phyloP scores from a whole-genome alignment of 305 asterid genomes.

The Solanum hybrid region DNA sequence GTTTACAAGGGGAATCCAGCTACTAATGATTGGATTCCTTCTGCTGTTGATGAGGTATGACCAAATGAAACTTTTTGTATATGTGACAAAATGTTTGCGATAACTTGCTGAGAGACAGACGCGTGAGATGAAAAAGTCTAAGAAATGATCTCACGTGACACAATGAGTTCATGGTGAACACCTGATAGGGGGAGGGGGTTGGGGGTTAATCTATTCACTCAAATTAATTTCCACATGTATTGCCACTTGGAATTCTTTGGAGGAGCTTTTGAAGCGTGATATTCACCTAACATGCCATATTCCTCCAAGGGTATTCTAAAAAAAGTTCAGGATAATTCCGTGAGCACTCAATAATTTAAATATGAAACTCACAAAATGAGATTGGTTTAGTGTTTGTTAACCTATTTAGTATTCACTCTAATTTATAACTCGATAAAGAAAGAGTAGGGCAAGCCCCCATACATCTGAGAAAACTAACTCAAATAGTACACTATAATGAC shows the following conservation, averaged over 20 bases:
- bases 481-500: not conserved
- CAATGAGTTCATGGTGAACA: not conserved
- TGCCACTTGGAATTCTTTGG: not conserved
- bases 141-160: not conserved
- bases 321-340: not conserved
- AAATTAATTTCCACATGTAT: not conserved
- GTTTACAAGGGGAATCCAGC: slow-evolving; percentile 84
- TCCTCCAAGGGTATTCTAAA: not conserved
- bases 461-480: not conserved
- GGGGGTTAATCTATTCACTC: not conserved
- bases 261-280: not conserved
- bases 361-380: not conserved
- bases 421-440: not conserved
- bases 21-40: slow-evolving; percentile 91
- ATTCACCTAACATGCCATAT: not conserved
- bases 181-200: not conserved
- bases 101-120: not conserved
- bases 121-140: not conserved
- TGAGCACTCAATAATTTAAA: not conserved
- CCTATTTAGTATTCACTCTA: not conserved
- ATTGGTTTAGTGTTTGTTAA: not conserved
- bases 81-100: not conserved
- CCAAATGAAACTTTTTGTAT: not conserved
- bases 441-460: not conserved
- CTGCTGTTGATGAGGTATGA: slow-evolving; percentile 35